These are phyloP conservation scores for Coprinellus aureogranulatus DNA, from an alignment of 768 basidiomycete species.

Conservation along the genomic window DNA sequence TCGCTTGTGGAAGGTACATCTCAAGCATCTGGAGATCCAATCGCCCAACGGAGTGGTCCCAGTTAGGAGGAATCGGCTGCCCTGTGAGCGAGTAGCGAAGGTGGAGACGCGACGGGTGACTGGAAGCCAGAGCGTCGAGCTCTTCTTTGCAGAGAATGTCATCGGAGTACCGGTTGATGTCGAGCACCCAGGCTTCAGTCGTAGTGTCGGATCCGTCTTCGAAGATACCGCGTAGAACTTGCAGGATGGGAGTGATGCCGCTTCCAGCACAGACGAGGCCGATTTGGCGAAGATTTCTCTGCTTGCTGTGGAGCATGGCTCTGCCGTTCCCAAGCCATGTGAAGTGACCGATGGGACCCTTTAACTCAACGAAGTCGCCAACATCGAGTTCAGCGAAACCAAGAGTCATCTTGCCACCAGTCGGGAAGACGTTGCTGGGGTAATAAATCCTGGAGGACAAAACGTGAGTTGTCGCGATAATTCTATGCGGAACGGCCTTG, in stretches of 20 bases:
- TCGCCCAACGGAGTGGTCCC: conserved; percentile 41
- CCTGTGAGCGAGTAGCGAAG: conserved; percentile 46
- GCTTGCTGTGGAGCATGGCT: conserved; percentile 34
- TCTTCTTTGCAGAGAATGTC: conserved; percentile 54
- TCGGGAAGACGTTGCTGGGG: conserved; percentile 31
- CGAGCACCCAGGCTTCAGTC: conserved; percentile 46
- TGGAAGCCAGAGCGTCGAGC: conserved; percentile 36
- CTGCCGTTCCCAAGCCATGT: conserved; percentile 44
- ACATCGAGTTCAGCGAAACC: conserved; percentile 43
- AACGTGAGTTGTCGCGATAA: neutral
- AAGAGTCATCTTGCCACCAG: conserved; percentile 53
- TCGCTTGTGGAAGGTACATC: conserved; percentile 38
- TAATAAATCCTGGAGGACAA: conserved; percentile 38
- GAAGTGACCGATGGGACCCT: conserved; percentile 61
- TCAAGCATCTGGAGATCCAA: conserved; percentile 37
- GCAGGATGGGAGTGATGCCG: conserved; percentile 59
- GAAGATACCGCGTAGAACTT: conserved; percentile 46
- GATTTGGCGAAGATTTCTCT: conserved; percentile 35
- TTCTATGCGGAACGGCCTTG: neutral
- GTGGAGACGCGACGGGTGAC: conserved; percentile 29
- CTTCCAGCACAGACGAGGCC: conserved; percentile 60
- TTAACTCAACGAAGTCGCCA: conserved; percentile 52
- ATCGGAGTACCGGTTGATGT: conserved; percentile 43
- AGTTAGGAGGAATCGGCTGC: conserved; percentile 28
- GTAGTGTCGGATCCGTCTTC: conserved; percentile 33